Evolutionary conservation across 2,329 filamentous ascomycete species (phyloP), one percentile per base, ranked within the genome.

Genomic region (Laburnicola sp.): DNA sequence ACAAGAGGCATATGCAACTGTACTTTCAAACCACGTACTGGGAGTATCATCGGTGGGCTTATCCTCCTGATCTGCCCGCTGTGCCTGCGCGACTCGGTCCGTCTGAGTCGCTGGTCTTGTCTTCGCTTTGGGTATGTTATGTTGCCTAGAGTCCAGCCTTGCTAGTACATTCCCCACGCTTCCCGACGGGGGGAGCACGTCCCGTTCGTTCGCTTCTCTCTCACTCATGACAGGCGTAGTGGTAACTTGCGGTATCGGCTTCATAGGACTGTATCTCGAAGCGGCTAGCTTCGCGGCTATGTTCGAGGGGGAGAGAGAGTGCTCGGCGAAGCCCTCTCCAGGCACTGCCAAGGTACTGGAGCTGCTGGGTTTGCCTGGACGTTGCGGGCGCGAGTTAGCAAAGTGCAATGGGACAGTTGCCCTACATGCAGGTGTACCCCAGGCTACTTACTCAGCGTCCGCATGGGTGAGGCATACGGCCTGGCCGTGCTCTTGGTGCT

Each of bases 281-380:
- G 85, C 86, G 2, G 83, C 84, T 25, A 85, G 71, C 27, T 78
- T 82, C 9, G 84, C 84, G 9, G 84, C 84, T 54, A 86, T 82
- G 54, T 82, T 81, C 4, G 82, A 86, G 4, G 84, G 78, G 39
- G 80, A 85, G 51, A 79, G 80, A 6, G 55, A 54, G n/a, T 63
- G 68, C 45, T 65, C 63, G 50, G 50, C 31, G 39, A 59, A 51
- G 47, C 10, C 27, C 44, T 64, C 64, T 4, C 58, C 59, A 38
- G 68, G 68, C 26, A 73, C 59, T 27, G 59, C 62, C 31, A 73
- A 56, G 32, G 62, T 66, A 48, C 59, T 62, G 22, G 69, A 64
- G 59, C 64, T 69, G 52, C 53, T 65, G 21, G 64, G 62, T 34
- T 64, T 63, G 59, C 59, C 69, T 49, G 50, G 43, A 9, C 44